phyloP scores from a whole-genome alignment of 495 filamentous ascomycete genomes.

The Amniculicola lignicola region DNA sequence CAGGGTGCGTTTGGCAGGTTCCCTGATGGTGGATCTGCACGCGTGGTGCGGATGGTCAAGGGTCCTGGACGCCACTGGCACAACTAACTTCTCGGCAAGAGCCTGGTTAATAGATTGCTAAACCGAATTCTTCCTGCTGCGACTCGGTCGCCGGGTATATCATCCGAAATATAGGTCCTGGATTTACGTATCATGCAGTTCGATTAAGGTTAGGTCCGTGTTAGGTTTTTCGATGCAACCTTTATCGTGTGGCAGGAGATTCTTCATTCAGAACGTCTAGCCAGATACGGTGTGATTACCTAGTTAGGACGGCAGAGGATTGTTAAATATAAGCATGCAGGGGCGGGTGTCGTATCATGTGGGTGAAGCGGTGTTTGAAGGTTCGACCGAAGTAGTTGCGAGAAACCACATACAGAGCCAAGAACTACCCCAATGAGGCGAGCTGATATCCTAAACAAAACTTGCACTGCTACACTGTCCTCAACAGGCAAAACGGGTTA shows the following conservation, averaged over 20 bases:
- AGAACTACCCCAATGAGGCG: no score
- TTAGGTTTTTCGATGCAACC: no score
- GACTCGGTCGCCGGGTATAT: conserved; percentile 1
- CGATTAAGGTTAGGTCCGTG: conserved; percentile 1
- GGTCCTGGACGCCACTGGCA: neutral
- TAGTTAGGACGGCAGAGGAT: neutral
- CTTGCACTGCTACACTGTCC: no score
- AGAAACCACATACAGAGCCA: no score
- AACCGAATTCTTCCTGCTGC: neutral
- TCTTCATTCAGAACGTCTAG: neutral
- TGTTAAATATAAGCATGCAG: neutral
- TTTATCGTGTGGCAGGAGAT: neutral
- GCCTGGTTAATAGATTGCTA: neutral
- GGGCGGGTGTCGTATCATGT: no score
- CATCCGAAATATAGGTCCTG: conserved; percentile 6
- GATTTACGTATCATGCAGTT: neutral
- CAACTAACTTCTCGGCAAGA: neutral
- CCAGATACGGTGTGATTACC: neutral
- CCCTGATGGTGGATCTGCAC: conserved; percentile 12
- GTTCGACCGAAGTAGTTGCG: no score
- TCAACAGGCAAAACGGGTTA: no score
- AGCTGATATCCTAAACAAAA: no score
- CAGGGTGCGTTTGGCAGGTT: conserved; percentile 7
- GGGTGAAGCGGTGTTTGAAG: no score
- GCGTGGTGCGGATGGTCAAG: conserved; percentile 9